These are phyloP conservation scores for Anthoceros angustus DNA, from an alignment of 225 moss, liverwort and hornwort genomes.

Conservation along the genomic window DNA sequence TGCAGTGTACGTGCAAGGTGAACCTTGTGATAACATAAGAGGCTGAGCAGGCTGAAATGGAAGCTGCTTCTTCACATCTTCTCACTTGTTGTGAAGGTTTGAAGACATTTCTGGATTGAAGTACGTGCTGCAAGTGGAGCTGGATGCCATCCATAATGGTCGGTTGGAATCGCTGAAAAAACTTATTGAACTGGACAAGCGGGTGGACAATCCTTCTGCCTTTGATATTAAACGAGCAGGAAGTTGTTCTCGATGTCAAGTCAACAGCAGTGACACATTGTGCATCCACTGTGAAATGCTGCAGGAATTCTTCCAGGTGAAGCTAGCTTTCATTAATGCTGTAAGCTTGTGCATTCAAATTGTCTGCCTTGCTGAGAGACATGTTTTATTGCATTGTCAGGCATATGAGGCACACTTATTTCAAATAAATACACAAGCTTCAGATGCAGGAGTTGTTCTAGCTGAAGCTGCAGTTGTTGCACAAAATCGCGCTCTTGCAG, in stretches of 20 bases:
- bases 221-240: conserved; percentile 63
- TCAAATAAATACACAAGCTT: conserved; percentile 57
- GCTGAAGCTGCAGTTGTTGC: conserved; percentile 85
- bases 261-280: conserved; percentile 49
- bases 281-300: conserved; percentile 71
- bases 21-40: not conserved
- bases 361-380: not conserved
- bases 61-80: not conserved
- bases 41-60: not conserved
- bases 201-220: conserved; percentile 50
- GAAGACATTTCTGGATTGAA: conserved; percentile 63
- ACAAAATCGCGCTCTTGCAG: conserved; percentile 65
- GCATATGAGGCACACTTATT: conserved; percentile 79
- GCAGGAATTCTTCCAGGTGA: conserved; percentile 83
- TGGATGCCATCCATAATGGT: conserved; percentile 45
- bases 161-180: conserved; percentile 40
- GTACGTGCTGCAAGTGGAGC: conserved; percentile 55
- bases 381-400: conserved; percentile 17
- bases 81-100: conserved; percentile 35
- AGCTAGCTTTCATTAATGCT: not conserved
- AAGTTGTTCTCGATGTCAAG: conserved; percentile 71
- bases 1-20: not conserved
- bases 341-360: not conserved
- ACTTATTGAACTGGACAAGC: conserved; percentile 38
- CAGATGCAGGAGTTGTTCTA: conserved; percentile 52